A percentile compares a stretch with the other conserved stretches of the same genome.
These are phyloP conservation scores for Cordia subcordata DNA, from an alignment of 257 asterid species.

Conservation along the genomic window DNA sequence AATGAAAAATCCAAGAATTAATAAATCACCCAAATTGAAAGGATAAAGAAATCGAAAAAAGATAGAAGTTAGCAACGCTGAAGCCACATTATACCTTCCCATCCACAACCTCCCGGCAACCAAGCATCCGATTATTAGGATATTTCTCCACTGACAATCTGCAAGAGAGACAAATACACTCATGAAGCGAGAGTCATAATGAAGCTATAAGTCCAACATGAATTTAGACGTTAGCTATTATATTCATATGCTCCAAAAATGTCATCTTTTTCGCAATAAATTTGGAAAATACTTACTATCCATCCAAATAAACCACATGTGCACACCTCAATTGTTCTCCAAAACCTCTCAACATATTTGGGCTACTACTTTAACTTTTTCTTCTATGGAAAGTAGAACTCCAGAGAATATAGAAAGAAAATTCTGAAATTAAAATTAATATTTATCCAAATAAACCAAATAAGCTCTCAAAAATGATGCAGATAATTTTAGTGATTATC, in stretches of 20 bases:
- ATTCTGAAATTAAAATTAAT: too few relatives aligned
- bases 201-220: not conserved
- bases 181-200: not conserved
- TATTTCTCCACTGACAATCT: constrained; percentile 79
- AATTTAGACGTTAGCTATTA: too few relatives aligned
- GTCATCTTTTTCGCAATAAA: not conserved
- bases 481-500: too few relatives aligned
- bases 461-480: too few relatives aligned
- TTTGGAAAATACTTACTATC: too few relatives aligned
- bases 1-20: not conserved
- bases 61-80: not conserved
- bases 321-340: too few relatives aligned
- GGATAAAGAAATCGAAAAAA: not conserved
- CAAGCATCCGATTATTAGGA: constrained; percentile 88
- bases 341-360: too few relatives aligned
- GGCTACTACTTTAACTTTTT: too few relatives aligned
- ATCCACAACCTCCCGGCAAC: constrained; percentile 61
- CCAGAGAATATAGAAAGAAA: too few relatives aligned
- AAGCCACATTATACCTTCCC: constrained; percentile 79
- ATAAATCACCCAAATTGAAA: not conserved
- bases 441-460: too few relatives aligned
- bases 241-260: not conserved
- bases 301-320: too few relatives aligned
- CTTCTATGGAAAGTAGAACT: too few relatives aligned
- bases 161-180: constrained; percentile 4